Percentiles rank a stretch among this genome's conserved stretches.
These are phyloP conservation scores for Mortierella sp. DNA, from an alignment of 371 early-diverging fungal genomes.

Conservation along the genomic window DNA sequence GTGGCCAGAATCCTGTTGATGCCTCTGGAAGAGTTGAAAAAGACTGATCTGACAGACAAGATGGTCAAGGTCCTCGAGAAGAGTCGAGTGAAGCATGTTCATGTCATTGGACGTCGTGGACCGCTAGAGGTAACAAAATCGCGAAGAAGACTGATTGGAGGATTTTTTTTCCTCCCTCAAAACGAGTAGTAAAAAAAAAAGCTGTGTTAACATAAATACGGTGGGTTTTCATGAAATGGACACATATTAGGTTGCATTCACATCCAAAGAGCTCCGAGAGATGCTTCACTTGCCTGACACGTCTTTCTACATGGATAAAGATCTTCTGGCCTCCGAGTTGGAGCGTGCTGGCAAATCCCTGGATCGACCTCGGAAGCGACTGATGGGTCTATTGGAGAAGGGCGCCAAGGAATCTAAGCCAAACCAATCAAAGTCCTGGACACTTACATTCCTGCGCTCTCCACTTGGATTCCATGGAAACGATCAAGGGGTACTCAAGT, in stretches of 20 bases:
- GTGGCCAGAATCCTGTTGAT: slow-evolving; percentile 90
- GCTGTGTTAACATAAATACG: neutral
- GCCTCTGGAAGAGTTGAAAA: slow-evolving; percentile 76
- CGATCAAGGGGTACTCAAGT: slow-evolving; percentile 11
- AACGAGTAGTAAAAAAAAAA: neutral
- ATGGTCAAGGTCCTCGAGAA: slow-evolving; percentile 77
- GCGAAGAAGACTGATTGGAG: too few relatives aligned
- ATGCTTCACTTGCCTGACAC: slow-evolving; percentile 81
- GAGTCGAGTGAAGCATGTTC: slow-evolving; percentile 82
- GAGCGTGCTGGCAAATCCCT: slow-evolving; percentile 43
- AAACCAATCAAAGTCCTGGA: slow-evolving; percentile 72
- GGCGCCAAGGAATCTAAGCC: slow-evolving; percentile 54
- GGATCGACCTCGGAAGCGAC: slow-evolving; percentile 77
- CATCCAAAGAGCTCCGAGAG: slow-evolving; percentile 96
- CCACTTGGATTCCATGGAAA: slow-evolving; percentile 65
- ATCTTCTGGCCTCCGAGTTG: slow-evolving; percentile 61
- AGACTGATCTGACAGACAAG: slow-evolving; percentile 88
- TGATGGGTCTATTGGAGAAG: slow-evolving; percentile 82
- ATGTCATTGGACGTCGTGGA: slow-evolving; percentile 92
- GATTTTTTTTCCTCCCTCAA: too few relatives aligned
- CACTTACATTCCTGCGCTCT: slow-evolving; percentile 77
- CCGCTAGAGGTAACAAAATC: slow-evolving; percentile 80
- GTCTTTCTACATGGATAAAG: slow-evolving; percentile 66
- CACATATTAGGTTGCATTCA: slow-evolving; percentile 80
- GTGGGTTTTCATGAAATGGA: neutral